These are phyloP conservation scores for Fusarium domesticum DNA, from an alignment of 2,329 filamentous ascomycete genomes.

Conservation along the genomic window DNA sequence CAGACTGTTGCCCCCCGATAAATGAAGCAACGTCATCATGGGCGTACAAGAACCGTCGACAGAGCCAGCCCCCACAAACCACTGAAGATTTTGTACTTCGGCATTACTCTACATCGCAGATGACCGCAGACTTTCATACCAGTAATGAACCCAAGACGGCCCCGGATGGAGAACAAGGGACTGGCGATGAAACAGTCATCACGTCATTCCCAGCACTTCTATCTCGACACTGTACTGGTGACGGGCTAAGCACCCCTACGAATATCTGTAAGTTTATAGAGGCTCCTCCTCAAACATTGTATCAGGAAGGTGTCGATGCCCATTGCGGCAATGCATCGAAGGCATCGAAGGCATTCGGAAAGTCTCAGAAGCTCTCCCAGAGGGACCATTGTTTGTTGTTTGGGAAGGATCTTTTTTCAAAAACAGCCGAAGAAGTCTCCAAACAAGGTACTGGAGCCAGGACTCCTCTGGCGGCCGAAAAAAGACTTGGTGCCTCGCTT, in stretches of 20 bases:
- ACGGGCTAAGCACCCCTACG: constrained; percentile 30
- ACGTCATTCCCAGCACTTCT: constrained; percentile 36
- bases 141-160: constrained; percentile 20
- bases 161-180: constrained; percentile 12
- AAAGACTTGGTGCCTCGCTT: constrained; percentile 24
- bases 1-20: constrained; percentile 21
- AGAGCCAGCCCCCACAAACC: constrained; percentile 8
- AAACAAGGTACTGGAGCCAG: background rate
- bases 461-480: constrained; percentile 6
- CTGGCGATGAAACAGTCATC: constrained; percentile 27
- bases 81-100: constrained; percentile 17
- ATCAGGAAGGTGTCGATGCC: constrained; percentile 34
- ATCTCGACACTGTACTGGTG: constrained; percentile 33
- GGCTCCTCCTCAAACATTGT: constrained; percentile 16
- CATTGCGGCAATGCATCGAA: constrained; percentile 17
- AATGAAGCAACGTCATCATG: constrained; percentile 9
- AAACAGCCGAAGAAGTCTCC: background rate
- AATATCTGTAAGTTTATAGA: constrained; percentile 15
- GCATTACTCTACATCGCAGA: constrained; percentile 21
- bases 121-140: constrained; percentile 18
- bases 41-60: constrained; percentile 10
- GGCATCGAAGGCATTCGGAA: constrained; percentile 5
- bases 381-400: constrained; percentile 23
- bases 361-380: constrained; percentile 10
- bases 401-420: constrained; percentile 18